phyloP scores from a whole-genome alignment of 805 yeast genomes.

The Metschnikowia shivogae region DNA sequence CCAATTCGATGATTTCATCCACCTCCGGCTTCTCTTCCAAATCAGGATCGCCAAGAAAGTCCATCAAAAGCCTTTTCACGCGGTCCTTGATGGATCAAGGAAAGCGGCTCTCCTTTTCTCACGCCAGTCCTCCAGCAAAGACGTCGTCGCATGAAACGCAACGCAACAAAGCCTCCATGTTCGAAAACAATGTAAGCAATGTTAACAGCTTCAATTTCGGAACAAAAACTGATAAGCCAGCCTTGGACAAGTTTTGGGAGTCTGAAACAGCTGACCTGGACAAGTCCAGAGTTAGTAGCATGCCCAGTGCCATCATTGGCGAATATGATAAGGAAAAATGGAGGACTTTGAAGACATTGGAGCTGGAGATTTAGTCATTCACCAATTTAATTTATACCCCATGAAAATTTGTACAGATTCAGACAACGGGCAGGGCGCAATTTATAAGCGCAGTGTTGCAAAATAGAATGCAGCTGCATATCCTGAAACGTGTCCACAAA shows the following conservation, averaged over 20 bases:
- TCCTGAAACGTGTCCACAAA: too few species aligned
- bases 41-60: slow-evolving; percentile 31
- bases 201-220: slow-evolving; percentile 7
- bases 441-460: too few species aligned
- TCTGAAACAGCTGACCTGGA: slow-evolving; percentile 31
- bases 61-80: slow-evolving; percentile 21
- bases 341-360: slow-evolving; percentile 46
- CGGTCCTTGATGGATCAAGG: slow-evolving; percentile 9
- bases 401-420: too few species aligned
- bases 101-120: slow-evolving; percentile 4
- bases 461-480: too few species aligned
- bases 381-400: too few species aligned
- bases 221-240: not conserved
- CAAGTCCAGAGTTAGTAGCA: slow-evolving; percentile 39
- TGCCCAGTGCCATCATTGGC: slow-evolving; percentile 58
- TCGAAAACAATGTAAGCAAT: not conserved
- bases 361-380: slow-evolving; percentile 5
- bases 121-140: not conserved
- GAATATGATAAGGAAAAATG: slow-evolving; percentile 66
- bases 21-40: slow-evolving; percentile 26
- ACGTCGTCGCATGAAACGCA: not conserved
- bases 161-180: slow-evolving; percentile 1
- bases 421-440: too few species aligned
- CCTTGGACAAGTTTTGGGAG: slow-evolving; percentile 26
- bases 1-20: slow-evolving; percentile 25